Conservation (phyloP, 129 eudicot species). For the Mikania micrantha region DNA sequence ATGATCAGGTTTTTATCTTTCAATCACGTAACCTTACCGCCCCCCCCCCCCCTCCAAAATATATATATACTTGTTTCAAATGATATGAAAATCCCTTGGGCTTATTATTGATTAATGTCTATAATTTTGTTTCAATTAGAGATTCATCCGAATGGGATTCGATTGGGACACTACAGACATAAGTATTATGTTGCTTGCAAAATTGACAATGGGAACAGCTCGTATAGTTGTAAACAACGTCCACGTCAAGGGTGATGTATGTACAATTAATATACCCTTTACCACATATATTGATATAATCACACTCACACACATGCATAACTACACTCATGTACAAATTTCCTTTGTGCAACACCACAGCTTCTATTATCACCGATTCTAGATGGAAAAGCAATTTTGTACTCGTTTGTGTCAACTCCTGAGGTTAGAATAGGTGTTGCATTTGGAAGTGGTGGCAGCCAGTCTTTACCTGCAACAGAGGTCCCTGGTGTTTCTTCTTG, state of each 20-base stretch:
- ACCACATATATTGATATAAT: neutral
- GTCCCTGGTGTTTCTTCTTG: slow-evolving; percentile 93
- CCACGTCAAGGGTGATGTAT: slow-evolving; percentile 96
- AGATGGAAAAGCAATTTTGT: slow-evolving; percentile 77
- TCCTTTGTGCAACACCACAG: slow-evolving; percentile 35
- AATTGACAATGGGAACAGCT: slow-evolving; percentile 95
- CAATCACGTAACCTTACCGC: neutral
- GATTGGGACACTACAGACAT: slow-evolving; percentile 89
- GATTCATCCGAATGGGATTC: slow-evolving; percentile 68
- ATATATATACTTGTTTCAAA: no score
- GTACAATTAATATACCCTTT: slow-evolving; percentile 25
- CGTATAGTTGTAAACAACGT: slow-evolving; percentile 75
- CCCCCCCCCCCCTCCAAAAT: no score
- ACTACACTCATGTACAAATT: neutral
- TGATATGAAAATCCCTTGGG: neutral
- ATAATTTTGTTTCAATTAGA: slow-evolving; percentile 24
- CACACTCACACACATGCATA: neutral
- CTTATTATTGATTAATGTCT: neutral
- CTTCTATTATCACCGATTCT: slow-evolving; percentile 75
- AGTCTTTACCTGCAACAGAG: slow-evolving; percentile 93
- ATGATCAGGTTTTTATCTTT: slow-evolving; percentile 61
- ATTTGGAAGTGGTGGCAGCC: slow-evolving; percentile 94
- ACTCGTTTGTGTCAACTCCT: slow-evolving; percentile 89
- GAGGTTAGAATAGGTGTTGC: slow-evolving; percentile 90
- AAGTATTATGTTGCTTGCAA: slow-evolving; percentile 78